These are phyloP conservation scores for Backusella liffmaniae DNA, from an alignment of 192 early-diverging fungal genomes.

Conservation along the genomic window DNA sequence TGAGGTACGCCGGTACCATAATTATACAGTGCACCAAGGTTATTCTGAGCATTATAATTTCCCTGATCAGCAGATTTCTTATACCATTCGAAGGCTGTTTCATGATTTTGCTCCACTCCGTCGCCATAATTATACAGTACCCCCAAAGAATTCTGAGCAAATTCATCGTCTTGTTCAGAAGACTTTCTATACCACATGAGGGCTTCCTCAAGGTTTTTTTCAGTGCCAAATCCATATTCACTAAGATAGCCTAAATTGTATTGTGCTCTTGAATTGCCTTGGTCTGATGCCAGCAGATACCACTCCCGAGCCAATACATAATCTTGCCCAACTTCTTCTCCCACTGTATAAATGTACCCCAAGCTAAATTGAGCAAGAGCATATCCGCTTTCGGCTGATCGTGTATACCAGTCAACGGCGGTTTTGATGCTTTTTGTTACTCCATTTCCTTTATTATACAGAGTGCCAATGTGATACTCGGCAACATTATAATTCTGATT, in stretches of 20 bases:
- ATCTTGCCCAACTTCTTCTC: slow-evolving; percentile 56
- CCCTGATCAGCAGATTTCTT: slow-evolving; percentile 54
- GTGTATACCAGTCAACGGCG: slow-evolving; percentile 4
- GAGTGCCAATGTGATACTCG: background rate
- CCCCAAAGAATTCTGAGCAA: slow-evolving; percentile 75
- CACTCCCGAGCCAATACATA: slow-evolving; percentile 63
- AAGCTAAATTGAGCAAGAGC: slow-evolving; percentile 31
- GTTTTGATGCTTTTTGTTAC: background rate
- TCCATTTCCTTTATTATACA: slow-evolving; percentile 10
- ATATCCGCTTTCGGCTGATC: slow-evolving; percentile 24
- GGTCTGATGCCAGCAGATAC: slow-evolving; percentile 58
- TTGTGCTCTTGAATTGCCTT: slow-evolving; percentile 70
- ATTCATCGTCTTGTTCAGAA: slow-evolving; percentile 56
- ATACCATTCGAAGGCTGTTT: slow-evolving; percentile 71
- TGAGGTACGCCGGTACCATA: slow-evolving; percentile 15
- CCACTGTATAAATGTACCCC: slow-evolving; percentile 26
- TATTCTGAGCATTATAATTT: slow-evolving; percentile 59
- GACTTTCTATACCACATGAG: slow-evolving; percentile 76
- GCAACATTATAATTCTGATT: background rate
- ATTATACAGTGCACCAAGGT: background rate
- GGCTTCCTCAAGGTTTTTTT: slow-evolving; percentile 58
- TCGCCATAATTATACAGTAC: slow-evolving; percentile 73
- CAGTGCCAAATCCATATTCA: slow-evolving; percentile 85
- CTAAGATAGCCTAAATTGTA: slow-evolving; percentile 84
- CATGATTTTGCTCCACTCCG: slow-evolving; percentile 55